phyloP scores from a whole-genome alignment of 2,329 filamentous ascomycete genomes.

The Tympanopsis confertula region DNA sequence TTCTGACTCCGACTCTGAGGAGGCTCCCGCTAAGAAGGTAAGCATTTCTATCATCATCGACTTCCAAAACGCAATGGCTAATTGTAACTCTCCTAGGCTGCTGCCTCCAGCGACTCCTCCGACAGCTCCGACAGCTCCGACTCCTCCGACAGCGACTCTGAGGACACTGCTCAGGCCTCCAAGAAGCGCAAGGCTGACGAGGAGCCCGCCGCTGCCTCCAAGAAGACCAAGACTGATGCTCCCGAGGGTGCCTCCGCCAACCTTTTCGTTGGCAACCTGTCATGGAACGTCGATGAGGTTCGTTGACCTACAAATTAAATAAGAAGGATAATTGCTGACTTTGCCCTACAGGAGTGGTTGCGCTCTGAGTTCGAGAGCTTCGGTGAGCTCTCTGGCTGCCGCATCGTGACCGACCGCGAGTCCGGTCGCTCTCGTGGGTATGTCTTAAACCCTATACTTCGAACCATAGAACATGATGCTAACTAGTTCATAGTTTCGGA shows the following conservation, averaged over 20 bases:
- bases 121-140: slow-evolving; percentile 18
- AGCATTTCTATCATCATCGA: neutral
- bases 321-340: too few species aligned
- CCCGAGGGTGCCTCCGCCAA: slow-evolving; percentile 41
- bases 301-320: too few species aligned
- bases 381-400: slow-evolving; percentile 59
- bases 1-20: slow-evolving; percentile 1
- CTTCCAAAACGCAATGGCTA: neutral
- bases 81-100: slow-evolving; percentile 1
- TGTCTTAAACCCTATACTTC: neutral
- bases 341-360: slow-evolving; percentile 65
- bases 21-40: neutral
- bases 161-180: slow-evolving; percentile 22
- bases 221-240: slow-evolving; percentile 57
- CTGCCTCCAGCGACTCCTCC: slow-evolving; percentile 15
- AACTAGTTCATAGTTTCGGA: slow-evolving; percentile 43
- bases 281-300: slow-evolving; percentile 85
- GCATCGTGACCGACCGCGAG: slow-evolving; percentile 74
- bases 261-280: slow-evolving; percentile 81
- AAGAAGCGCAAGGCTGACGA: slow-evolving; percentile 61
- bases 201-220: slow-evolving; percentile 33
- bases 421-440: slow-evolving; percentile 69
- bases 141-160: slow-evolving; percentile 31
- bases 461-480: too few species aligned
- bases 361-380: slow-evolving; percentile 71